Conservation (phyloP, 192 early-diverging fungal genomes). For the Paraglomus occultum region DNA sequence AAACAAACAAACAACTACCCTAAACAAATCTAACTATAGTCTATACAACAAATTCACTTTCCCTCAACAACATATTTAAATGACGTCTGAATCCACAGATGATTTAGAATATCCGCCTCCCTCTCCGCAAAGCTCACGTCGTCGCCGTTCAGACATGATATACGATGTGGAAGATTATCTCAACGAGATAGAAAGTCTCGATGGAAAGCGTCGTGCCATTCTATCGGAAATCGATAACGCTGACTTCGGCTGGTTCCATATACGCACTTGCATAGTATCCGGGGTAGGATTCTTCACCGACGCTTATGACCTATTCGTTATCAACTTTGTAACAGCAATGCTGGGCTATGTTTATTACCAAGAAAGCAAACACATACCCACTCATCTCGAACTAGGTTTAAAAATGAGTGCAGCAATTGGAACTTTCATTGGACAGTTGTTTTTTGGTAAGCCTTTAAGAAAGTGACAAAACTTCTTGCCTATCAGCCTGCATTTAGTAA, state of each 20-base stretch:
- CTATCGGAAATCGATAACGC: constrained; percentile 59
- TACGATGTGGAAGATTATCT: too few species aligned
- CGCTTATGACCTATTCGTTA: constrained; percentile 93
- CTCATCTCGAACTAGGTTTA: constrained; percentile 73
- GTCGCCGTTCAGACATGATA: too few species aligned
- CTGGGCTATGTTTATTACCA: constrained; percentile 66
- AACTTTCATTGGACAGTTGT: constrained; percentile 86
- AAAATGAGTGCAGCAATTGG: constrained; percentile 88
- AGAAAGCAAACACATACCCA: constrained; percentile 46
- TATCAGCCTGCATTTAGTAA: too few species aligned
- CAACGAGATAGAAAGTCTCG: not conserved
- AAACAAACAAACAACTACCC: too few species aligned
- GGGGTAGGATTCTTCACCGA: constrained; percentile 89
- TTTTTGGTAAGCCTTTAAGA: constrained; percentile 42
- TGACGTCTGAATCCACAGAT: too few species aligned
- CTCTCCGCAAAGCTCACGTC: too few species aligned
- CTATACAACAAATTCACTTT: too few species aligned
- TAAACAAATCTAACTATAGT: too few species aligned
- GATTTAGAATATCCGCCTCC: too few species aligned
- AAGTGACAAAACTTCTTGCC: too few species aligned
- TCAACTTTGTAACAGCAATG: constrained; percentile 86
- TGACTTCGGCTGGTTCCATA: constrained; percentile 74
- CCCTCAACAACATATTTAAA: too few species aligned
- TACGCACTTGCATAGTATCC: constrained; percentile 69
- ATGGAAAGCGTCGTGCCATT: constrained; percentile 36